Conservation (phyloP, 2,329 filamentous ascomycete genomes). For the Ceratocystis destructans region DNA sequence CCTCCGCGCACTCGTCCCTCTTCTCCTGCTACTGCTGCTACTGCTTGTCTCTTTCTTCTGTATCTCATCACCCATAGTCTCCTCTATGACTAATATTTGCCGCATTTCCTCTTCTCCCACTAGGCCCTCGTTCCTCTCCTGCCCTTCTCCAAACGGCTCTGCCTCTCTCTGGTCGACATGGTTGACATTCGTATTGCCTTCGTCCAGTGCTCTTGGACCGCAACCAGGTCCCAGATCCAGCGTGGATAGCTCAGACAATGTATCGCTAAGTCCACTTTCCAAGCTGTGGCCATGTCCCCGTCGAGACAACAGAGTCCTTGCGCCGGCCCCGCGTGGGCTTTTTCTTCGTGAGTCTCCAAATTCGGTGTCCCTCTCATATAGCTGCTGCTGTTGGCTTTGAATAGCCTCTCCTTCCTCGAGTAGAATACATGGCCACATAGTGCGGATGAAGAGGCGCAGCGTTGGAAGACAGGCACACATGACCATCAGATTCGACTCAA, state of each 20-base stretch:
- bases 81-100: background rate
- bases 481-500: background rate
- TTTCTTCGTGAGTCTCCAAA: background rate
- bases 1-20: background rate
- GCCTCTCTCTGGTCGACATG: background rate
- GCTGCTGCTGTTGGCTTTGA: background rate
- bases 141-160: background rate
- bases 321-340: background rate
- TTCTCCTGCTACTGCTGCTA: background rate
- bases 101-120: background rate
- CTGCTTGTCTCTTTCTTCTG: background rate
- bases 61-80: background rate
- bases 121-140: background rate
- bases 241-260: constrained; percentile 1
- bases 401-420: background rate
- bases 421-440: background rate
- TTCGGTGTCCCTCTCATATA: background rate
- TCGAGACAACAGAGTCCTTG: background rate
- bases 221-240: background rate
- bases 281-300: background rate
- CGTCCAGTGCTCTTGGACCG: background rate
- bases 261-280: background rate
- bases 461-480: constrained; percentile 3
- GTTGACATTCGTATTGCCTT: background rate
- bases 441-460: background rate